phyloP scores from a whole-genome alignment of 2,329 filamentous ascomycete genomes.

The Hymenoscyphus albidus region DNA sequence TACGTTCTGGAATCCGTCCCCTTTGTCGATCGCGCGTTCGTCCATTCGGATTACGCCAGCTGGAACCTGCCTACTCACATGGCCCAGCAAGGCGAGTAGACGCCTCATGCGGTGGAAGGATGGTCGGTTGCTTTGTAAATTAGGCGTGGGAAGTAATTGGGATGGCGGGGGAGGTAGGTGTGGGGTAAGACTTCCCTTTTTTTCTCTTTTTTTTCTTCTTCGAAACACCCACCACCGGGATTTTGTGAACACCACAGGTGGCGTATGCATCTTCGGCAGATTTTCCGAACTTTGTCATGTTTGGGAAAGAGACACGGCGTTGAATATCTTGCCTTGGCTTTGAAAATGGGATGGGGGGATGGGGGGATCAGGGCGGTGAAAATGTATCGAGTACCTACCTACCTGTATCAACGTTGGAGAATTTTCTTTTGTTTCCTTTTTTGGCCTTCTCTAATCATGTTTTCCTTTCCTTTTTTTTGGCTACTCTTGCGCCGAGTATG shows the following conservation, averaged over 20 bases:
- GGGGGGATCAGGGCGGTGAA: not conserved
- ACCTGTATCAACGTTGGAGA: not conserved
- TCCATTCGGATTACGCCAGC: conserved; percentile 39
- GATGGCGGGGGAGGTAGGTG: not conserved
- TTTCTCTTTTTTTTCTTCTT: too few species aligned
- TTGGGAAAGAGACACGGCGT: not conserved
- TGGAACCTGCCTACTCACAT: conserved; percentile 37
- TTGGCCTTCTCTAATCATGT: not conserved
- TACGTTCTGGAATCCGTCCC: conserved; percentile 54
- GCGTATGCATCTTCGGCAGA: not conserved
- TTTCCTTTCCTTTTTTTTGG: too few species aligned
- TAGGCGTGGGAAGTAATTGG: not conserved
- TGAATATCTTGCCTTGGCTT: not conserved
- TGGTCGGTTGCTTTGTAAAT: not conserved
- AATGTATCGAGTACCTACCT: not conserved
- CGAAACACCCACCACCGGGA: too few species aligned
- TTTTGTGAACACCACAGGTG: too few species aligned
- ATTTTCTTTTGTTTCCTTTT: not conserved
- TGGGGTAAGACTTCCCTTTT: not conserved
- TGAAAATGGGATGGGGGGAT: not conserved
- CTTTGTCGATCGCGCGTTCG: conserved; percentile 40
- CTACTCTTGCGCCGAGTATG: not conserved
- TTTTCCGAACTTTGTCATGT: not conserved
- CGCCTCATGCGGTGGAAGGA: not conserved
- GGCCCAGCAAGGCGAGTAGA: conserved; percentile 33